These are phyloP conservation scores for Breviolum minutum DNA, from an alignment of 73 alveolate genomes.

Conservation along the genomic window DNA sequence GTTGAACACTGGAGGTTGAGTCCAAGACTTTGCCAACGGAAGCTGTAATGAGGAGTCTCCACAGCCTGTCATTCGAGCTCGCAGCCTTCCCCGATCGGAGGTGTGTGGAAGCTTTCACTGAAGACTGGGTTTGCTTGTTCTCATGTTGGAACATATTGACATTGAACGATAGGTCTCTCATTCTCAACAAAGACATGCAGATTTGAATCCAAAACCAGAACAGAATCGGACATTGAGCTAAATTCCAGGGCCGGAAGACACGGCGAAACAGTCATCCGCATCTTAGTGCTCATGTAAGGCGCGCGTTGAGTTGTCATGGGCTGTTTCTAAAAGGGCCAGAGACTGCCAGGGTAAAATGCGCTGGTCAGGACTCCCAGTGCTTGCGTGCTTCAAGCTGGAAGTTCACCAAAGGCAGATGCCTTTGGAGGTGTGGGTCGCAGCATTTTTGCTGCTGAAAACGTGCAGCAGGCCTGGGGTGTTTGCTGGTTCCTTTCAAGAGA, in stretches of 20 bases:
- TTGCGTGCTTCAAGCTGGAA: neutral
- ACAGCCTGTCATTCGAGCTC: neutral
- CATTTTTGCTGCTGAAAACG: neutral
- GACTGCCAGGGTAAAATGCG: neutral
- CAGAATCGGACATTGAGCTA: neutral
- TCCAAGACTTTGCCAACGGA: too few relatives aligned
- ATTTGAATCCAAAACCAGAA: too few relatives aligned
- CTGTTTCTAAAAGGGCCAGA: neutral
- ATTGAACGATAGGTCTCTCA: neutral
- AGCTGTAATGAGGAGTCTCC: constrained; percentile 11
- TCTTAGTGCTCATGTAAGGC: constrained; percentile 42
- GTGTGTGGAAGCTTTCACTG: neutral
- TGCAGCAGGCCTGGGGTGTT: neutral
- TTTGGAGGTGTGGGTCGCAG: constrained; percentile 1
- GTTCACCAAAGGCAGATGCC: constrained; percentile 36
- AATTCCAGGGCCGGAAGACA: neutral
- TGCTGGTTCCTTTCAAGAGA: too few relatives aligned
- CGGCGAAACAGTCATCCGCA: constrained; percentile 16
- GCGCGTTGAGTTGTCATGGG: neutral
- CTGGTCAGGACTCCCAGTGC: constrained; percentile 7
- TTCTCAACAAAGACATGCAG: neutral
- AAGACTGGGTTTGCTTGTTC: neutral
- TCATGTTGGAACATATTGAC: too few relatives aligned
- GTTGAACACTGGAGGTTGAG: neutral
- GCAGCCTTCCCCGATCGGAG: constrained; percentile 43